Percentiles rank a stretch among this genome's conserved stretches.
phyloP scores from a whole-genome alignment of 441 rosid species.

The Croton laevigatus region DNA sequence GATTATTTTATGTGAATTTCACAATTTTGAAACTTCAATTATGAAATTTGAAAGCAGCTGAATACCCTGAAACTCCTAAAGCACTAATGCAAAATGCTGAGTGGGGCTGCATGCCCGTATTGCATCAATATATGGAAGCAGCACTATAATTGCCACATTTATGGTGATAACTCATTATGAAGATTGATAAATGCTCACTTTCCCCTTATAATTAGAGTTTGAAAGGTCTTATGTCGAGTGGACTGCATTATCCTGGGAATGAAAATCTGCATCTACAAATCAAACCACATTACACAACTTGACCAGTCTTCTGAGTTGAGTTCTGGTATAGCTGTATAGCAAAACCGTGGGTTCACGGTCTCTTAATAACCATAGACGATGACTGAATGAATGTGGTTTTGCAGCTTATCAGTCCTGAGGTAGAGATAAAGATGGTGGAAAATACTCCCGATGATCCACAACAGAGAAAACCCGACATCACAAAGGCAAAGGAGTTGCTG shows the following conservation, averaged over 20 bases:
- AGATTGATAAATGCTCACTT: background rate
- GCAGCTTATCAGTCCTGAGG: constrained; percentile 68
- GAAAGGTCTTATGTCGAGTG: background rate
- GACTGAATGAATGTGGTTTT: background rate
- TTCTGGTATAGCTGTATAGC: background rate
- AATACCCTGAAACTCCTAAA: no score
- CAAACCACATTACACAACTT: background rate
- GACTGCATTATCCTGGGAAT: background rate
- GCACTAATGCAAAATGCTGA: background rate
- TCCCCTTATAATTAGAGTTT: background rate
- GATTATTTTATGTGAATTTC: no score
- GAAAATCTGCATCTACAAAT: background rate
- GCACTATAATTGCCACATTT: background rate
- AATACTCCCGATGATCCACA: constrained; percentile 90
- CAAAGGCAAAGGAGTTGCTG: constrained; percentile 66
- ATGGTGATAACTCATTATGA: background rate
- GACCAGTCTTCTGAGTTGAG: background rate
- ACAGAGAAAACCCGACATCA: constrained; percentile 82
- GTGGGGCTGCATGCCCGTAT: background rate
- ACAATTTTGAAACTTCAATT: no score
- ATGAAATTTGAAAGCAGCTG: no score
- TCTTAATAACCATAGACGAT: background rate
- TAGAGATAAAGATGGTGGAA: constrained; percentile 77
- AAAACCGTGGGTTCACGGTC: background rate
- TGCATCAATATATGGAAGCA: background rate